Percentiles rank a stretch among this genome's conserved stretches.
Evolutionary conservation across 2,329 filamentous ascomycete genomes (phyloP).

Genomic region (Endoconidiophora laricicola): DNA sequence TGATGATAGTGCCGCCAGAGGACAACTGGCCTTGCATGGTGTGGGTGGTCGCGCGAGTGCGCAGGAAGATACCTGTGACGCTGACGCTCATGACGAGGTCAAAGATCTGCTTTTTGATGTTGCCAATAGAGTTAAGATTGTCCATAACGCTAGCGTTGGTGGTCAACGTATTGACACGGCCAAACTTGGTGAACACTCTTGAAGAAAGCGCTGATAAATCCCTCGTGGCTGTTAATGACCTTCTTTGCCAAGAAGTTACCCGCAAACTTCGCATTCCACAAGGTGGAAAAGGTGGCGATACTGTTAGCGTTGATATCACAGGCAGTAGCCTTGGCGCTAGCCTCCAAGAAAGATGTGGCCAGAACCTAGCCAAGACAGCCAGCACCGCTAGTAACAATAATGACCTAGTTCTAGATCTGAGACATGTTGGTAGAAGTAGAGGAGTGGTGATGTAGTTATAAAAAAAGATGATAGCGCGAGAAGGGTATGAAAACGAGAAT

Average conservation of each 20-base stretch:
- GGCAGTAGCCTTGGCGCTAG: slow-evolving; percentile 20
- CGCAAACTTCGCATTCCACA: slow-evolving; percentile 17
- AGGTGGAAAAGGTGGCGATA: slow-evolving; percentile 16
- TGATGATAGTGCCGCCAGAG: slow-evolving; percentile 31
- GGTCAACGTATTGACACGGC: slow-evolving; percentile 32
- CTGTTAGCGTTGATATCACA: slow-evolving; percentile 20
- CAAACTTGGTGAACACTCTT: slow-evolving; percentile 14
- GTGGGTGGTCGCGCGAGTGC: slow-evolving; percentile 33
- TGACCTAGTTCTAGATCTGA: slow-evolving; percentile 2
- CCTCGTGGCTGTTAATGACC: slow-evolving; percentile 24
- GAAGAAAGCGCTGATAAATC: slow-evolving; percentile 18
- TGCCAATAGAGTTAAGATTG: slow-evolving; percentile 34
- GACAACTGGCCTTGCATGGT: slow-evolving; percentile 13
- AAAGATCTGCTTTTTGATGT: slow-evolving; percentile 30
- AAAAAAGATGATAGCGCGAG: not conserved
- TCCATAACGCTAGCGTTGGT: slow-evolving; percentile 44
- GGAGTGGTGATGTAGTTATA: not conserved
- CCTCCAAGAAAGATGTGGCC: slow-evolving; percentile 20
- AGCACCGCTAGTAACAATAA: slow-evolving; percentile 14
- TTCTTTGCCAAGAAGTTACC: slow-evolving; percentile 16
- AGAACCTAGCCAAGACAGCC: slow-evolving; percentile 16
- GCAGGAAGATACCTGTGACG: slow-evolving; percentile 35
- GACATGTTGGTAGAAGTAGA: not conserved
- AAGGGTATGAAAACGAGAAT: no score
- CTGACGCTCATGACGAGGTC: slow-evolving; percentile 38